These are phyloP conservation scores for Nicotiana tabacum DNA, from an alignment of 257 asterid species.

Conservation along the genomic window DNA sequence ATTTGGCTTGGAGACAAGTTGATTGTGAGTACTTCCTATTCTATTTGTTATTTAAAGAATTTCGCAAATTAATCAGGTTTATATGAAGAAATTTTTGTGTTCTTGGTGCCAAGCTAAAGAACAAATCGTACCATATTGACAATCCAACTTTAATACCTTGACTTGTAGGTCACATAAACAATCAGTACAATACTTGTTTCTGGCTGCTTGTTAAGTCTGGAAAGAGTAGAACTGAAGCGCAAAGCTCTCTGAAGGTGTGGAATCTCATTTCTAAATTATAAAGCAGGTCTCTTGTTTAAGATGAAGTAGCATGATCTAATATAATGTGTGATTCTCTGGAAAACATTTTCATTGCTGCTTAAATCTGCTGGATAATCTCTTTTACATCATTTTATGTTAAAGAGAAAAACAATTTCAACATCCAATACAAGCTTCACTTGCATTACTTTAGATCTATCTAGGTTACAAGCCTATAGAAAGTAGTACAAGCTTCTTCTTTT, in stretches of 20 bases:
- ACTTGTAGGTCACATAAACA: slow-evolving; percentile 81
- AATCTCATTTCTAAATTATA: not conserved
- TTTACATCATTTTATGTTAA: not conserved
- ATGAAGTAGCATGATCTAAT: not conserved
- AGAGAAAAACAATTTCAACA: not conserved
- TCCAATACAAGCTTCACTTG: not conserved
- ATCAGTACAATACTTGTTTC: slow-evolving; percentile 88
- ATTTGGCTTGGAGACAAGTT: slow-evolving; percentile 93
- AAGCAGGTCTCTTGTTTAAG: not conserved
- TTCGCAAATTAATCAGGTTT: not conserved
- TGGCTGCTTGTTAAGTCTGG: slow-evolving; percentile 96
- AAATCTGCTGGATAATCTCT: not conserved
- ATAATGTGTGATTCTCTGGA: not conserved
- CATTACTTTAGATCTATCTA: not conserved
- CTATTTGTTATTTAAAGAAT: not conserved
- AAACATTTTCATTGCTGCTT: not conserved
- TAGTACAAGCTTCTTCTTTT: not conserved
- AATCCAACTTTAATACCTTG: not conserved
- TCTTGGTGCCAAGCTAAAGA: not conserved
- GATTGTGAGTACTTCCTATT: slow-evolving; percentile 53
- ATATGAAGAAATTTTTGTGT: not conserved
- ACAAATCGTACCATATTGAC: not conserved
- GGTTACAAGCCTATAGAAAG: not conserved
- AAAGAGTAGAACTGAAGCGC: slow-evolving; percentile 72
- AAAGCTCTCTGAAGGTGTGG: slow-evolving; percentile 55